Percentiles rank a stretch among this genome's conserved stretches.
Evolutionary conservation across 371 early-diverging fungal species (phyloP).

Genomic region (Mortierella sp.): DNA sequence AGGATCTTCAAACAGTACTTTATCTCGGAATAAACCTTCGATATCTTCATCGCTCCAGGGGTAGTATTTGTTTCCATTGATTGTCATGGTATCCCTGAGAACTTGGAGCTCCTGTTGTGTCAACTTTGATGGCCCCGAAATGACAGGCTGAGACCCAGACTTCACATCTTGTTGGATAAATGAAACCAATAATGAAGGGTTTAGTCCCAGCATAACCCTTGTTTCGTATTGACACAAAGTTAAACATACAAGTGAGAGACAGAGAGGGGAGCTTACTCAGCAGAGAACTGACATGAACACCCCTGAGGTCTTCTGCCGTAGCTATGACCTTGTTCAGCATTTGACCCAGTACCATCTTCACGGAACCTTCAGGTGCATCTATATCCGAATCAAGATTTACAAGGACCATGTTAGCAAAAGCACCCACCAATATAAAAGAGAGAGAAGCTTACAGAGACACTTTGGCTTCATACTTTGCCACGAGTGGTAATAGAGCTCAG

Average conservation of each 20-base stretch:
- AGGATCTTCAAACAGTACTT: slow-evolving; percentile 60
- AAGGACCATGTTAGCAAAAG: too few relatives aligned
- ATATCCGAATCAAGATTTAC: background rate
- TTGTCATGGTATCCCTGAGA: slow-evolving; percentile 46
- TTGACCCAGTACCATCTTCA: slow-evolving; percentile 32
- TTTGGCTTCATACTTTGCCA: slow-evolving; percentile 31
- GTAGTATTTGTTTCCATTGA: slow-evolving; percentile 48
- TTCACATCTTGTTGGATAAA: slow-evolving; percentile 19
- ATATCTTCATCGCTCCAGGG: slow-evolving; percentile 53
- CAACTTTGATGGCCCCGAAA: slow-evolving; percentile 45
- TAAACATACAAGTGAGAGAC: too few relatives aligned
- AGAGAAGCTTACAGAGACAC: background rate
- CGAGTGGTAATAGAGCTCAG: slow-evolving; percentile 45
- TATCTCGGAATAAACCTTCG: slow-evolving; percentile 43
- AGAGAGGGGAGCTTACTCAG: slow-evolving; percentile 20
- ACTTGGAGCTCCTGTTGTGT: slow-evolving; percentile 47
- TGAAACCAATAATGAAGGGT: too few relatives aligned
- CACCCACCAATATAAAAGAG: background rate
- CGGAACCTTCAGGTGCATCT: slow-evolving; percentile 42
- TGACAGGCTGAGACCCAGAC: slow-evolving; percentile 23
- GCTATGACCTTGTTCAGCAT: slow-evolving; percentile 35
- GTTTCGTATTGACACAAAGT: too few relatives aligned
- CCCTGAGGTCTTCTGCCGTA: slow-evolving; percentile 47
- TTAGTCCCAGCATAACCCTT: too few relatives aligned
- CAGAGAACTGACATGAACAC: slow-evolving; percentile 20